Conservation (phyloP, 2,329 filamentous ascomycete species). For the Aspergillus felis region DNA sequence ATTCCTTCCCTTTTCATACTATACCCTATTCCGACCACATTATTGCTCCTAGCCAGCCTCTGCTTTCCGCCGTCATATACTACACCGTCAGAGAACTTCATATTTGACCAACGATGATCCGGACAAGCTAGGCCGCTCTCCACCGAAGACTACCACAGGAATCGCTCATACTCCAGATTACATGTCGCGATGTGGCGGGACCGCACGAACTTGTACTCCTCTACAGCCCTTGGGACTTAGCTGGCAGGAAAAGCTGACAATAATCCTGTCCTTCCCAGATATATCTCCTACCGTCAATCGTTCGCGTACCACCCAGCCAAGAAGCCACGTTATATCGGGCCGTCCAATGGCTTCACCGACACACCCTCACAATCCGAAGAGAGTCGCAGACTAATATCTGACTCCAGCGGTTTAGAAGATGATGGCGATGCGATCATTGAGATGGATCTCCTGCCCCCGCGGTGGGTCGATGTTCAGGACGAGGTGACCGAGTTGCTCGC, state of each 20-base stretch:
- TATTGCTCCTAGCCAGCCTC: neutral
- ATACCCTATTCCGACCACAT: neutral
- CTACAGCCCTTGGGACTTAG: neutral
- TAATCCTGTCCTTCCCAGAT: constrained; percentile 52
- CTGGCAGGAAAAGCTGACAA: constrained; percentile 6
- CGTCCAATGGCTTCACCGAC: constrained; percentile 59
- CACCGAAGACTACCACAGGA: constrained; percentile 17
- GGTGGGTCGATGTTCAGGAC: constrained; percentile 94
- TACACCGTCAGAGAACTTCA: neutral
- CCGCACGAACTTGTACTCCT: constrained; percentile 84
- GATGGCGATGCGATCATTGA: constrained; percentile 95
- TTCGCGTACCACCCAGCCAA: constrained; percentile 92
- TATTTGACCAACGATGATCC: constrained; percentile 11
- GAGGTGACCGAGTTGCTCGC: constrained; percentile 81
- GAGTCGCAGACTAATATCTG: constrained; percentile 78
- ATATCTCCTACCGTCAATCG: constrained; percentile 98
- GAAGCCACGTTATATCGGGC: constrained; percentile 65
- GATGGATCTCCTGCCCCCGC: constrained; percentile 92
- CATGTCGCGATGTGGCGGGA: constrained; percentile 92
- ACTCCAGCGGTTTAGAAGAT: constrained; percentile 64
- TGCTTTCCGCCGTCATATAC: neutral
- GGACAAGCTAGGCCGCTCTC: constrained; percentile 11
- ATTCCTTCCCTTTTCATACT: neutral
- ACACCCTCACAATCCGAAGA: constrained; percentile 60
- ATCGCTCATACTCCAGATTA: constrained; percentile 15